Conservation (phyloP, 441 rosid genomes). For the Hura crepitans region DNA sequence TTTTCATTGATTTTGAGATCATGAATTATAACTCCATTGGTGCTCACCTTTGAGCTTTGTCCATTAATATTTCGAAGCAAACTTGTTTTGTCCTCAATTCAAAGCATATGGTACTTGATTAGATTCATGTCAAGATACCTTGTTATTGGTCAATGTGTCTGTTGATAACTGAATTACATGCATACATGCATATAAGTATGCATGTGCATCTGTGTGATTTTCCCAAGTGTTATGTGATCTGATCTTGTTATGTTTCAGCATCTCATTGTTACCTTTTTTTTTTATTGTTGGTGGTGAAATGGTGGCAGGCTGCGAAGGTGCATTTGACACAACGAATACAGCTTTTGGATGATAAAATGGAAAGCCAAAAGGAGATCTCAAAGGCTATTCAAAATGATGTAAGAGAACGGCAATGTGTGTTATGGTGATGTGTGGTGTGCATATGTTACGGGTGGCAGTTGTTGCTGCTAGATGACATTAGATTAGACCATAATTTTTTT, state of each 20-base stretch:
- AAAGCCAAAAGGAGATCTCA: constrained; percentile 67
- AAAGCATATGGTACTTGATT: not conserved
- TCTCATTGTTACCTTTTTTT: constrained; percentile 11
- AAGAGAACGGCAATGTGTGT: constrained; percentile 24
- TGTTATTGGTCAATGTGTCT: not conserved
- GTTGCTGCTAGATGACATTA: not conserved
- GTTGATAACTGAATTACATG: too few species aligned
- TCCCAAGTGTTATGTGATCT: not conserved
- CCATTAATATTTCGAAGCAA: too few species aligned
- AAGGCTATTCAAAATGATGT: constrained; percentile 68
- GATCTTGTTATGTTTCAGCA: not conserved
- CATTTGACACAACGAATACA: constrained; percentile 80
- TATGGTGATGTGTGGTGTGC: not conserved
- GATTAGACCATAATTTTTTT: constrained; percentile 1
- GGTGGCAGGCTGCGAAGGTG: constrained; percentile 66
- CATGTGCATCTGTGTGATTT: not conserved
- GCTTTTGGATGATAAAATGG: constrained; percentile 78
- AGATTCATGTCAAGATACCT: not conserved
- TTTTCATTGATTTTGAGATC: constrained; percentile 8
- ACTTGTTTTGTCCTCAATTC: not conserved
- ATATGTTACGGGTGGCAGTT: not conserved
- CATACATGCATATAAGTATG: too few species aligned
- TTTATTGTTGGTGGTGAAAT: constrained; percentile 10
- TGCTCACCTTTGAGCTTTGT: not conserved
- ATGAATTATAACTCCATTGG: not conserved